Base-by-base conservation (phyloP, 2,329 filamentous ascomycete genomes). In the Aciculosporium take region DNA sequence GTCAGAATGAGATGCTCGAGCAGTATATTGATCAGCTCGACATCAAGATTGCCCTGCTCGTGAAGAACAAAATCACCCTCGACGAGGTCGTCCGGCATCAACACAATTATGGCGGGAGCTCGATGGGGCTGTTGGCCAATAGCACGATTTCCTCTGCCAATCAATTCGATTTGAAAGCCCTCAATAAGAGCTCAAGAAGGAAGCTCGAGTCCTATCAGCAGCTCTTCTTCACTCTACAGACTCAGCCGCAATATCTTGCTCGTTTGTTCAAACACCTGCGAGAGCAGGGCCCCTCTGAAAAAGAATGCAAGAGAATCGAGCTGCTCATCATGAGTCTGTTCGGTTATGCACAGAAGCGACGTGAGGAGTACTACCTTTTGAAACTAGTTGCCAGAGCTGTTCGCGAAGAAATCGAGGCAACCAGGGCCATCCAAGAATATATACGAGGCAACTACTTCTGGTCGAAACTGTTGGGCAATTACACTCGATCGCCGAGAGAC, bases 51-150 rank as follows among this genome's bases (percentile, higher is more conserved):
- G 91, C 91, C 1, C 74, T 98, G 3, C 72, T 98, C 15, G 91
- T 98, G 53, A 96, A 96, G 72, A 98, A 98, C 74, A 98, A 98
- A 63, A 98, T 98, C 55, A 96, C 91, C 0, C 72, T 98, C 4
- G 91, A 98, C 56, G 93, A 98, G 63, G 91, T 98, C 23, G 84
- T 98, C 42, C 86, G 87, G 53, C 91, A 96, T 57, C 91, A 98
- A 56, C 89, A 83, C 66, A 93, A 94, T 59, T 95, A 91, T 53
- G 91, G 91, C 42, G 88, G 89, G 2, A 83, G 91, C 54, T 80
- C 88, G 18, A 82, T 87, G 48, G 84, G 77, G 45, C 72, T 96
- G 24, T 69, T 98, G 37, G 84, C 84, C 44, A 95, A 91, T 62
- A 82, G 78, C n/a, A 79, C 88, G 39, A 88, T 94, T 46, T 76